These are phyloP conservation scores for Alternaria sp. DNA, from an alignment of 2,329 filamentous ascomycete species.

Conservation along the genomic window DNA sequence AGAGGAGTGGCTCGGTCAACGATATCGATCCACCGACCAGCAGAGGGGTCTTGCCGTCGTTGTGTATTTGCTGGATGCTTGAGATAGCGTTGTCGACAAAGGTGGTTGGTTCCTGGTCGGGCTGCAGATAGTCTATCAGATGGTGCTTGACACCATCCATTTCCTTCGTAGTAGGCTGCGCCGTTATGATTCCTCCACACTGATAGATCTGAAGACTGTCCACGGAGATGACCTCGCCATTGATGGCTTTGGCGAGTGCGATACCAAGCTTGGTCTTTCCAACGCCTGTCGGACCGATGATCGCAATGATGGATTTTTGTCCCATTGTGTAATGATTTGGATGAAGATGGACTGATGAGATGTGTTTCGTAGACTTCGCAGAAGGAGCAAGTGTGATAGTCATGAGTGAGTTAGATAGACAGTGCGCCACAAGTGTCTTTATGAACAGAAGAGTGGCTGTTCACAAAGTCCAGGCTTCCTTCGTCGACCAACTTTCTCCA, in stretches of 20 bases:
- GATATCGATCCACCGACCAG: not conserved
- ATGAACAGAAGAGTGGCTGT: not conserved
- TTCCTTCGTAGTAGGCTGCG: not conserved
- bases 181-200: not conserved
- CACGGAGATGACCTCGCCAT: not conserved
- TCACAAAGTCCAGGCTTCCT: not conserved
- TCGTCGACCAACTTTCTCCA: not conserved
- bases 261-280: not conserved
- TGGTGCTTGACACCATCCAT: not conserved
- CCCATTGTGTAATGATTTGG: not conserved
- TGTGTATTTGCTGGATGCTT: not conserved
- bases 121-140: not conserved
- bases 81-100: not conserved
- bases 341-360: not conserved
- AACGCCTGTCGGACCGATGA: not conserved
- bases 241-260: not conserved
- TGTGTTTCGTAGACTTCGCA: not conserved
- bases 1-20: not conserved
- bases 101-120: not conserved
- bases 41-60: not conserved
- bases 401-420: not conserved
- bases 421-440: not conserved
- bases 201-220: not conserved
- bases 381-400: not conserved
- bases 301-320: not conserved